phyloP scores from a whole-genome alignment of 2,329 filamentous ascomycete genomes.

The Hansfordia pulvinata region DNA sequence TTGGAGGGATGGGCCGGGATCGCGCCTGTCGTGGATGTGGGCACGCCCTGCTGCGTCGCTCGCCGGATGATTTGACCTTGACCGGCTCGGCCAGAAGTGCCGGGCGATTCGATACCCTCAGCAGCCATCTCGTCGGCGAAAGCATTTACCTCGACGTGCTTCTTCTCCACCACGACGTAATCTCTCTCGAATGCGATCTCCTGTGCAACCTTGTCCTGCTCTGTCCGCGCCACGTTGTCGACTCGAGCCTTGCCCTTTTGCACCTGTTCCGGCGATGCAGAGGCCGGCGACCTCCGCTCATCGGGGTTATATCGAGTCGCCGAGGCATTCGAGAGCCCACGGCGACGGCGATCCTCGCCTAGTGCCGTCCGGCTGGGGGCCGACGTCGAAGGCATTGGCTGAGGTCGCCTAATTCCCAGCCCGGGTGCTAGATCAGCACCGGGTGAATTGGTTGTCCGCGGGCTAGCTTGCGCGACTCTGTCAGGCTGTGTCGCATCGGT shows the following conservation, averaged over 20 bases:
- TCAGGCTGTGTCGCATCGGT: too few relatives aligned
- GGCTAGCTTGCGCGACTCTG: slow-evolving; percentile 26
- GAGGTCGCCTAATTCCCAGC: slow-evolving; percentile 36
- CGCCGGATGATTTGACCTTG: slow-evolving; percentile 55
- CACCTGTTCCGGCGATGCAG: slow-evolving; percentile 20
- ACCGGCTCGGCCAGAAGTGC: too few relatives aligned
- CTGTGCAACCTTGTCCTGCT: slow-evolving; percentile 62
- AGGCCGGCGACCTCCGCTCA: slow-evolving; percentile 19
- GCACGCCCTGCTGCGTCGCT: slow-evolving; percentile 63
- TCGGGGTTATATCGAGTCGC: slow-evolving; percentile 17
- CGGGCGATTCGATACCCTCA: too few relatives aligned
- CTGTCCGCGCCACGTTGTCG: slow-evolving; percentile 23
- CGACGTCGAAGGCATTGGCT: slow-evolving; percentile 31
- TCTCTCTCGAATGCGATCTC: slow-evolving; percentile 86
- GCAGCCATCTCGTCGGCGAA: slow-evolving; percentile 90
- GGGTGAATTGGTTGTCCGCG: slow-evolving; percentile 22
- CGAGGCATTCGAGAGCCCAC: slow-evolving; percentile 25
- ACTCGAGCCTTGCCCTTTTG: slow-evolving; percentile 15
- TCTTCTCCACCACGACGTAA: slow-evolving; percentile 92
- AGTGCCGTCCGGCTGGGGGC: slow-evolving; percentile 27
- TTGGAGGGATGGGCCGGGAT: slow-evolving; percentile 53
- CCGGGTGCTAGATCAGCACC: slow-evolving; percentile 32
- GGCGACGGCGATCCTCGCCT: slow-evolving; percentile 21
- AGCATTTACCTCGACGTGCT: slow-evolving; percentile 90
- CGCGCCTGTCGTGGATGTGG: slow-evolving; percentile 56